These are phyloP conservation scores for slime mould (Dictyostelium discoideum) DNA, from an alignment of 78 protist species.

Conservation along the genomic window DNA sequence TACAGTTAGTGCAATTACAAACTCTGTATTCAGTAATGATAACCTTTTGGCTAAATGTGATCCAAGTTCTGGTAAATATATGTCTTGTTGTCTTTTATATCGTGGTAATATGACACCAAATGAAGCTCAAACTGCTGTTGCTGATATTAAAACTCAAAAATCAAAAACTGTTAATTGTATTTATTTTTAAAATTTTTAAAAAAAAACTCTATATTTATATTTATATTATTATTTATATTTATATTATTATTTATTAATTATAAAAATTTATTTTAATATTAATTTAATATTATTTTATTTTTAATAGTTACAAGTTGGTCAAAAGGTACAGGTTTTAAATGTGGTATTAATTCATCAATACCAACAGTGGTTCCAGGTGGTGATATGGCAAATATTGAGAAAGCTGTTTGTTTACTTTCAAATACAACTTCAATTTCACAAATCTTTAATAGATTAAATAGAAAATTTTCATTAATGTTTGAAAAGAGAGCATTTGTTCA, in stretches of 20 bases:
- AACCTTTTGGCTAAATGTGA: conserved; percentile 99
- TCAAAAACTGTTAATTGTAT: conserved; percentile 94
- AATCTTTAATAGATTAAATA: conserved; percentile 96
- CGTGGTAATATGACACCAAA: conserved; percentile 99
- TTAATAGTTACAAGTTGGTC: conserved; percentile 98
- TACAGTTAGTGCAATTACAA: conserved; percentile 98
- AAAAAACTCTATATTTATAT: too few relatives aligned
- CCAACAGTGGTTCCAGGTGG: conserved; percentile 99
- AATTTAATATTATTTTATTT: too few relatives aligned
- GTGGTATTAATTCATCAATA: conserved; percentile 98
- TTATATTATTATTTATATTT: too few relatives aligned
- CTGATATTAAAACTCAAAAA: conserved; percentile 98
- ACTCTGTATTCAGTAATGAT: conserved; percentile 97
- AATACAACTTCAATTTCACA: conserved; percentile 99
- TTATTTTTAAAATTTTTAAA: conserved; percentile 94
- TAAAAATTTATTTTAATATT: too few relatives aligned
- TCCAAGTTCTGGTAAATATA: conserved; percentile 99
- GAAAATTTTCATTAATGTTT: conserved; percentile 97
- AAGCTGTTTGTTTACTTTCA: conserved; percentile 97
- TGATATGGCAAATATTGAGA: conserved; percentile 98
- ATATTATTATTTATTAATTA: too few relatives aligned
- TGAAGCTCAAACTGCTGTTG: conserved; percentile 98
- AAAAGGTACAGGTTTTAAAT: conserved; percentile 98
- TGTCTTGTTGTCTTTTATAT: conserved; percentile 99
- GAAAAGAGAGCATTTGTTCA: conserved; percentile 99